These are phyloP conservation scores for Trichoderma koningiopsis DNA, from an alignment of 2,329 filamentous ascomycete genomes.

Conservation along the genomic window DNA sequence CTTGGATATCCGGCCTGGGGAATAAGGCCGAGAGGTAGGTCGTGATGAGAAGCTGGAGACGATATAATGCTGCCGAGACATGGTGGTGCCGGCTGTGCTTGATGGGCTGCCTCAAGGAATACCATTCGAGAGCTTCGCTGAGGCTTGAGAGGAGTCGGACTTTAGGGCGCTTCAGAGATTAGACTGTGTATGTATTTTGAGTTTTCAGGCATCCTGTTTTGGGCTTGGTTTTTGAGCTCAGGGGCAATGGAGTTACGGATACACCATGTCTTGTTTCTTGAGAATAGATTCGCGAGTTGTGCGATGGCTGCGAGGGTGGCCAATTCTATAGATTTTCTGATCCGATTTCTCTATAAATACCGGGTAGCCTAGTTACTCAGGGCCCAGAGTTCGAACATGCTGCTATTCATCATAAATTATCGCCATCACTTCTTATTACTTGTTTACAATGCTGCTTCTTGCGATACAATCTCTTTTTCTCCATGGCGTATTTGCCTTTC, in stretches of 20 bases:
- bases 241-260: slow-evolving; percentile 11
- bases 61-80: slow-evolving; percentile 12
- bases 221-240: slow-evolving; percentile 5
- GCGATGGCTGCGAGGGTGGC: neutral
- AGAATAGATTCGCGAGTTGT: slow-evolving; percentile 1
- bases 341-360: neutral
- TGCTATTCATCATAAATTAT: neutral
- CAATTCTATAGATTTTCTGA: neutral
- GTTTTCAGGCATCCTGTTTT: neutral
- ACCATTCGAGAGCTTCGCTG: neutral
- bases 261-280: slow-evolving; percentile 22
- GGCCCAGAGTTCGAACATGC: neutral
- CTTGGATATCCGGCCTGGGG: neutral
- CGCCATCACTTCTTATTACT: neutral
- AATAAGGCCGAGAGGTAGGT: neutral
- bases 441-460: slow-evolving; percentile 20
- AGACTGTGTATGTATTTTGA: neutral
- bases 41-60: neutral
- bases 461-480: neutral
- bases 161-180: neutral
- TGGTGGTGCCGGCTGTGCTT: neutral
- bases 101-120: neutral
- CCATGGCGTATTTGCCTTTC: slow-evolving; percentile 19
- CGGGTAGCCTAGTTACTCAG: neutral
- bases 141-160: neutral